phyloP scores from a whole-genome alignment of 176 grass and related monocot genomes.

The Zea luxurians region DNA sequence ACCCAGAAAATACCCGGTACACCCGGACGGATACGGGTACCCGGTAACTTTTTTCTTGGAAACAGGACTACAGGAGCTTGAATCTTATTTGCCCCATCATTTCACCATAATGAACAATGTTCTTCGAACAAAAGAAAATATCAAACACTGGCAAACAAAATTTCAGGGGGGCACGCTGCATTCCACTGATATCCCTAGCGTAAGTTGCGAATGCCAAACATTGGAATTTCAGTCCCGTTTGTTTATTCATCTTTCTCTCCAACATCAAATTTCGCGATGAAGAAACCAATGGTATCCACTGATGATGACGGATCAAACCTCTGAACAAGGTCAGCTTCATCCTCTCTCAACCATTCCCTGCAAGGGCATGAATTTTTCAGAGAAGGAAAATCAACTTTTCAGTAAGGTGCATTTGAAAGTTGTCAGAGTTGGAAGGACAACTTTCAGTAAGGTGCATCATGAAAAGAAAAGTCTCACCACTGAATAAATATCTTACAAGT shows the following conservation, averaged over 20 bases:
- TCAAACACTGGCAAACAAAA: neutral
- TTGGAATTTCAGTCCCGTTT: neutral
- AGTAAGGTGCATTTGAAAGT: neutral
- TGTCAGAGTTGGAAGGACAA: conserved; percentile 14
- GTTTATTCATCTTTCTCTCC: conserved; percentile 49
- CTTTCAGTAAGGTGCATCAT: neutral
- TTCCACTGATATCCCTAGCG: neutral
- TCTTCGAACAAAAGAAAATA: neutral
- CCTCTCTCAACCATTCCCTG: conserved; percentile 77
- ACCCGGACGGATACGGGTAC: too few relatives aligned
- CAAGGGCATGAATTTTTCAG: neutral
- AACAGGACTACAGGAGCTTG: neutral
- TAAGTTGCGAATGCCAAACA: neutral
- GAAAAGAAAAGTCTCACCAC: neutral
- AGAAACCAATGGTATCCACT: conserved; percentile 92
- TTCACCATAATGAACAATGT: neutral
- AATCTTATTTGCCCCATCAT: neutral
- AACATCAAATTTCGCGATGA: conserved; percentile 82
- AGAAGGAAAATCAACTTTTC: neutral
- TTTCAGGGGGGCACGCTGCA: neutral
- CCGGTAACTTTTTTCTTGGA: too few relatives aligned
- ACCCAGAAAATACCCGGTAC: too few relatives aligned
- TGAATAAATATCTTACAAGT: neutral
- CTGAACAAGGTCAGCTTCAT: conserved; percentile 85
- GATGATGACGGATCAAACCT: conserved; percentile 91